phyloP scores from a whole-genome alignment of 306 rosid genomes.

The Crotalaria pallida region DNA sequence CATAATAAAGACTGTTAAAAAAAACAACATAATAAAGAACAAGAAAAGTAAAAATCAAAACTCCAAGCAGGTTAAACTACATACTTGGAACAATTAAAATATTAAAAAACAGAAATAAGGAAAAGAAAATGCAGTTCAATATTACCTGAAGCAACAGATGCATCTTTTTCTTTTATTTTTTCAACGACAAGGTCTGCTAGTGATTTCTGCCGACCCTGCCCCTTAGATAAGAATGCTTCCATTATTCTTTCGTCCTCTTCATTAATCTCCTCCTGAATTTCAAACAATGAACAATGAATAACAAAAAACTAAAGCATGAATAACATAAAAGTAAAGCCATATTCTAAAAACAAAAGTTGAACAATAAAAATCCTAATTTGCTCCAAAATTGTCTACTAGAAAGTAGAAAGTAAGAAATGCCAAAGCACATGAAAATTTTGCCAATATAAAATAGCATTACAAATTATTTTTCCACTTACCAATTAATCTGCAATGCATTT shows the following conservation, averaged over 20 bases:
- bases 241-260: conserved; percentile 68
- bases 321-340: neutral
- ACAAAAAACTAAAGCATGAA: neutral
- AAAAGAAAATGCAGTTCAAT: neutral
- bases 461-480: neutral
- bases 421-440: neutral
- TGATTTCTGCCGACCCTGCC: conserved; percentile 42
- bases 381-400: neutral
- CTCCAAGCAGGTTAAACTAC: neutral
- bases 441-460: neutral
- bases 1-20: too few species aligned
- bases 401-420: neutral
- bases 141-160: conserved; percentile 49
- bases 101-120: neutral
- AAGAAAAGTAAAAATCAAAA: neutral
- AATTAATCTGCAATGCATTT: neutral
- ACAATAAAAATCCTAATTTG: neutral
- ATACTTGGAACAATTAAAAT: neutral
- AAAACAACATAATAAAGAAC: conserved; percentile 7
- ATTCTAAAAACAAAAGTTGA: neutral
- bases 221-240: conserved; percentile 53
- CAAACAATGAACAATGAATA: neutral
- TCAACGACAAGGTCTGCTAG: conserved; percentile 63
- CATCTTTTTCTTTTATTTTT: conserved; percentile 67
- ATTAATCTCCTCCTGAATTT: conserved; percentile 46